Evolutionary conservation across 176 grass and related monocot genomes (phyloP).

Genomic region (Musa beccarii): DNA sequence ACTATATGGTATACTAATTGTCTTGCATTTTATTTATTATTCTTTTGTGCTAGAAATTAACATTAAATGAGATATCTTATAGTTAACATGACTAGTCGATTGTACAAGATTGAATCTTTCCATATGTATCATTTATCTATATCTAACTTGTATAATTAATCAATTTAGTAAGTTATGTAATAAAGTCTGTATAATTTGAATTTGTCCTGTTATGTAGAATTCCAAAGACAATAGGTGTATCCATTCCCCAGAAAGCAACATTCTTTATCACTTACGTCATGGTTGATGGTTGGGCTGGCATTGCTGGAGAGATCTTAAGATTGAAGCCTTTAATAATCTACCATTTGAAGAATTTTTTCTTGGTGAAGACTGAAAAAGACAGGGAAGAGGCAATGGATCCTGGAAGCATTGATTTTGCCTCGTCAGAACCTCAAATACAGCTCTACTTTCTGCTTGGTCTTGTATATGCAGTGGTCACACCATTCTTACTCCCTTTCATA

Average conservation of each 20-base stretch:
- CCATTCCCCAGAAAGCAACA: slow-evolving; percentile 18
- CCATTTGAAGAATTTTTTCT: slow-evolving; percentile 17
- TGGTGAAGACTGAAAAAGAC: slow-evolving; percentile 18
- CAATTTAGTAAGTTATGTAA: background rate
- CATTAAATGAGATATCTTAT: background rate
- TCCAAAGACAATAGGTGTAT: slow-evolving; percentile 15
- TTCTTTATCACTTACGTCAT: slow-evolving; percentile 16
- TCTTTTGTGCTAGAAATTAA: background rate
- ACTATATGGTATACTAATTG: background rate
- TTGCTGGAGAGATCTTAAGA: slow-evolving; percentile 17
- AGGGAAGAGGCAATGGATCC: slow-evolving; percentile 17
- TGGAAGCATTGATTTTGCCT: slow-evolving; percentile 9
- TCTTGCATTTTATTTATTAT: background rate
- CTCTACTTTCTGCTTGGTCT: slow-evolving; percentile 20
- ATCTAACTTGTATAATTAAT: background rate
- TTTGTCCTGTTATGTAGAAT: slow-evolving; percentile 9
- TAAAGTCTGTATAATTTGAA: background rate
- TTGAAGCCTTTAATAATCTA: slow-evolving; percentile 15
- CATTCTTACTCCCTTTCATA: slow-evolving; percentile 11
- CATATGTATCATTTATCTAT: background rate
- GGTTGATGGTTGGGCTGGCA: slow-evolving; percentile 21
- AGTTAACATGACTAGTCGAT: background rate
- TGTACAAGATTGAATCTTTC: background rate
- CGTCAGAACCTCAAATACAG: slow-evolving; percentile 17
- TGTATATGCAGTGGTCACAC: slow-evolving; percentile 12